Conservation (phyloP, 2,329 filamentous ascomycete genomes). For the Claviceps sp. region DNA sequence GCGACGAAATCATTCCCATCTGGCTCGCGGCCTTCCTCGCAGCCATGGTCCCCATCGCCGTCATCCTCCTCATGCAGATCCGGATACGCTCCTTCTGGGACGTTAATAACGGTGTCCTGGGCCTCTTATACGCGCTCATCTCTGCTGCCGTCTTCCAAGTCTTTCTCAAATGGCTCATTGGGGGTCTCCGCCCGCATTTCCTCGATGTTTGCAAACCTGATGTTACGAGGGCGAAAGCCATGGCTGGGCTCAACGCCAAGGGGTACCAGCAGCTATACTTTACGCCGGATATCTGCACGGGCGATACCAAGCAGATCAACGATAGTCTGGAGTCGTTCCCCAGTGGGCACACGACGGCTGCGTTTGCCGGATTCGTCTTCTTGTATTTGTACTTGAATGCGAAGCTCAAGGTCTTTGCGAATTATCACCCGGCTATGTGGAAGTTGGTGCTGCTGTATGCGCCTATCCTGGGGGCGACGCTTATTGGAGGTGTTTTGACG, state of each 20-base stretch:
- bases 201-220: slow-evolving; percentile 53
- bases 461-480: slow-evolving; percentile 51
- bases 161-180: slow-evolving; percentile 63
- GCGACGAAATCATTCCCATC: slow-evolving; percentile 58
- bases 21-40: slow-evolving; percentile 56
- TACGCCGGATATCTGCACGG: slow-evolving; percentile 56
- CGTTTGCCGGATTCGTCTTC: slow-evolving; percentile 59
- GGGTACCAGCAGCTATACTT: slow-evolving; percentile 52
- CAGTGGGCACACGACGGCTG: slow-evolving; percentile 60
- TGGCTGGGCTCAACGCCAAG: slow-evolving; percentile 28
- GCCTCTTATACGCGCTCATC: slow-evolving; percentile 57
- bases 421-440: slow-evolving; percentile 63
- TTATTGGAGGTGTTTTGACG: slow-evolving; percentile 57
- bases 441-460: slow-evolving; percentile 52
- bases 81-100: slow-evolving; percentile 57
- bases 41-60: slow-evolving; percentile 47
- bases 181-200: slow-evolving; percentile 60
- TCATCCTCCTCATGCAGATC: slow-evolving; percentile 54
- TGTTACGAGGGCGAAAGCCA: slow-evolving; percentile 8
- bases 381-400: slow-evolving; percentile 63
- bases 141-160: slow-evolving; percentile 63
- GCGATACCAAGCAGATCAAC: slow-evolving; percentile 49
- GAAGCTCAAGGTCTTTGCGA: slow-evolving; percentile 62
- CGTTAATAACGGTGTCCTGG: slow-evolving; percentile 56
- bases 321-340: slow-evolving; percentile 60